These are phyloP conservation scores for Saccharomyces hybrid DNA, from an alignment of 1,139 yeast species.

Conservation along the genomic window DNA sequence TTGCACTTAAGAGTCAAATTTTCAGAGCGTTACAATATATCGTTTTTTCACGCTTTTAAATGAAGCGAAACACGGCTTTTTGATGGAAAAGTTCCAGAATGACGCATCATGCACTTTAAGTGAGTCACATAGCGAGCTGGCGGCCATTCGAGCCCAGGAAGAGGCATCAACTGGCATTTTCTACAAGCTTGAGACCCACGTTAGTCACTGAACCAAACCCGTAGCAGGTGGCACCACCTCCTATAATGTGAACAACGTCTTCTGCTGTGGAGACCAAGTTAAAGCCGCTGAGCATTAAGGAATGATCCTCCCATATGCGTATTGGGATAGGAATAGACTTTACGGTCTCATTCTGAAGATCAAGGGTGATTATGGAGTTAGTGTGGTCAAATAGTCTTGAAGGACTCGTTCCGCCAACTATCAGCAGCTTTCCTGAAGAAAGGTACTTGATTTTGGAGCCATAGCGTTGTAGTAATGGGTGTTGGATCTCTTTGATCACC, in stretches of 20 bases:
- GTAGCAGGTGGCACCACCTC: slow-evolving; percentile 82
- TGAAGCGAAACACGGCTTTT: neutral
- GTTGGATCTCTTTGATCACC: slow-evolving; percentile 5
- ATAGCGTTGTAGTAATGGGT: slow-evolving; percentile 38
- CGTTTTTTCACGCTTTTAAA: neutral
- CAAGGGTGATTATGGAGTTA: slow-evolving; percentile 37
- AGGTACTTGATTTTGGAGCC: slow-evolving; percentile 38
- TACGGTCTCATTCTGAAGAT: slow-evolving; percentile 24
- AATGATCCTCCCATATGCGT: slow-evolving; percentile 33
- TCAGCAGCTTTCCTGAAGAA: slow-evolving; percentile 32
- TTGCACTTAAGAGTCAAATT: slow-evolving; percentile 16
- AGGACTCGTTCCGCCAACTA: slow-evolving; percentile 59
- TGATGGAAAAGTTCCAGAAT: neutral
- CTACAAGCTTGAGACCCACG: slow-evolving; percentile 16
- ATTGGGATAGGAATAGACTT: slow-evolving; percentile 32
- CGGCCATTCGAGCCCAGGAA: neutral
- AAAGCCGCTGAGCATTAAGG: slow-evolving; percentile 50
- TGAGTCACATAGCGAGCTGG: slow-evolving; percentile 15
- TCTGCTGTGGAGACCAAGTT: slow-evolving; percentile 32
- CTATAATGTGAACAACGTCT: slow-evolving; percentile 36
- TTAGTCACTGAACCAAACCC: slow-evolving; percentile 74
- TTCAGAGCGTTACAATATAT: neutral
- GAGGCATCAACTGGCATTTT: neutral
- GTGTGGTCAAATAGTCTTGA: slow-evolving; percentile 34
- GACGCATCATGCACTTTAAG: slow-evolving; percentile 11